Conservation (phyloP, 305 asterid genomes). For the Fraxinus baroniana region DNA sequence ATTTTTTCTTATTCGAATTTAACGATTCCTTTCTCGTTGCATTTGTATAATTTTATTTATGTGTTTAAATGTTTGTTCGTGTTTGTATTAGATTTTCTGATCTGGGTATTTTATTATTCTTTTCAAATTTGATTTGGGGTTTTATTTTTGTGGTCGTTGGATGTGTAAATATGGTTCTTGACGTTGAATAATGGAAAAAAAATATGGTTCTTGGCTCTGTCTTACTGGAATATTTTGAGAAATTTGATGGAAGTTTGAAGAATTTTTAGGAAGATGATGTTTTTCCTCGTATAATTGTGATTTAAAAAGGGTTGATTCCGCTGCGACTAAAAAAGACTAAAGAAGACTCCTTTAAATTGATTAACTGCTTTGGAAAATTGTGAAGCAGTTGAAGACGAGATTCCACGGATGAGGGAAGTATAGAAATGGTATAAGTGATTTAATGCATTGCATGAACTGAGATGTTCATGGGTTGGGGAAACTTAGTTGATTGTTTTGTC, state of each 20-base stretch:
- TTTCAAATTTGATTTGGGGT: neutral
- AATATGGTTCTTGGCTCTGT: neutral
- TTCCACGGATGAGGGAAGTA: neutral
- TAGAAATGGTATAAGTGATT: neutral
- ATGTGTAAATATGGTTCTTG: neutral
- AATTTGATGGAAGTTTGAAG: conserved; percentile 1
- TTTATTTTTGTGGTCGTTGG: conserved; percentile 2
- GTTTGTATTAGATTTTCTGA: conserved; percentile 25
- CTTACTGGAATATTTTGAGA: conserved; percentile 11
- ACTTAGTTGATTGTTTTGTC: neutral
- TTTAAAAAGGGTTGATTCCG: conserved; percentile 6
- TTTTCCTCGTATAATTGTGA: neutral
- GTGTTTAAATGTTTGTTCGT: neutral
- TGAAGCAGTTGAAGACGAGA: neutral
- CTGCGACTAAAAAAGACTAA: neutral
- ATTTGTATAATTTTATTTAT: neutral
- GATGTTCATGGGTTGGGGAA: neutral
- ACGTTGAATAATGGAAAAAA: neutral
- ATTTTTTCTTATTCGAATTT: conserved; percentile 5
- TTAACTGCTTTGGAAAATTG: neutral
- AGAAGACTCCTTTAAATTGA: neutral
- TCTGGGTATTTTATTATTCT: conserved; percentile 3
- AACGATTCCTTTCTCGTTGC: neutral
- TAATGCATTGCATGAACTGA: neutral
- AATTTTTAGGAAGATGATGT: neutral